Percentiles rank a stretch among this genome's conserved stretches.
Conservation (phyloP, 805 yeast species). For the Diddensiella santjacobensis region DNA sequence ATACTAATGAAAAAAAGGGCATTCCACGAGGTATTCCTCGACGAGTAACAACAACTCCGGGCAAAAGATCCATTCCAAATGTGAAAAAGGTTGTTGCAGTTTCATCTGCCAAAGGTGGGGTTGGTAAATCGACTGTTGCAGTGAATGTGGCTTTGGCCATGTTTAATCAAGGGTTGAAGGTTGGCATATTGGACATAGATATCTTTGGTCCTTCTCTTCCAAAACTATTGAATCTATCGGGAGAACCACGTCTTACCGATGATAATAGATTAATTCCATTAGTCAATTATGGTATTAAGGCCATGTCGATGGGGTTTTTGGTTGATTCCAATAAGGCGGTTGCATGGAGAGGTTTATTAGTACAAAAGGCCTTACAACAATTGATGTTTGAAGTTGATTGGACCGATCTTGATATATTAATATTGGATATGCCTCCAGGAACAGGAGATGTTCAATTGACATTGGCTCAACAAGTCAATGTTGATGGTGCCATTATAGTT, state of each 20-base stretch:
- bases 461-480: constrained; percentile 68
- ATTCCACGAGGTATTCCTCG: constrained; percentile 1
- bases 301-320: constrained; percentile 89
- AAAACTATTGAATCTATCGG: constrained; percentile 58
- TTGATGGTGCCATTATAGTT: constrained; percentile 78
- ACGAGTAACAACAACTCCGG: constrained; percentile 31
- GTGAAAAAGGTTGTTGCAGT: constrained; percentile 62
- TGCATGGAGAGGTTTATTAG: constrained; percentile 85
- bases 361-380: constrained; percentile 83
- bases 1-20: constrained; percentile 5
- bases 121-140: constrained; percentile 70
- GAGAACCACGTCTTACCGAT: constrained; percentile 59
- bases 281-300: constrained; percentile 67
- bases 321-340: constrained; percentile 60
- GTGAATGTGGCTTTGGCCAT: constrained; percentile 66
- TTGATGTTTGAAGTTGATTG: constrained; percentile 79
- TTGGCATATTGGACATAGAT: constrained; percentile 76
- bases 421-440: constrained; percentile 87
- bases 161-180: constrained; percentile 48
- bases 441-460: constrained; percentile 87
- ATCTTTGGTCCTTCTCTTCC: constrained; percentile 85
- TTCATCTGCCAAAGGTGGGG: constrained; percentile 78
- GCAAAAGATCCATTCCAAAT: constrained; percentile 45
- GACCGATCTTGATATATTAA: constrained; percentile 61
- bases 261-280: constrained; percentile 61